phyloP scores from a whole-genome alignment of 129 eudicot genomes.

The Lactuca sativa region DNA sequence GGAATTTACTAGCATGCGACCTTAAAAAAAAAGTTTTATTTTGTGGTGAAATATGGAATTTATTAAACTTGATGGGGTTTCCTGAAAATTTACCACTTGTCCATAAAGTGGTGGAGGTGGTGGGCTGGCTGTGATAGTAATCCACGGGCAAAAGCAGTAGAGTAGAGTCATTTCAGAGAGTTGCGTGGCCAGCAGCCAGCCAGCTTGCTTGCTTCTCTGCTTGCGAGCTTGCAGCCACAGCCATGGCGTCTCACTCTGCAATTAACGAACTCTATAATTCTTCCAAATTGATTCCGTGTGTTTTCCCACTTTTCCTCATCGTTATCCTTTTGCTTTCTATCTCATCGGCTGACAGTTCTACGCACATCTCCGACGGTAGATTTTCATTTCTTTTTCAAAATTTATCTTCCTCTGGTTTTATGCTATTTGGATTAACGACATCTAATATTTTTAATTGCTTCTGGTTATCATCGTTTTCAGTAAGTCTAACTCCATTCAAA shows the following conservation, averaged over 20 bases:
- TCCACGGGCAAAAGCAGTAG: slow-evolving; percentile 5
- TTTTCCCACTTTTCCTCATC: slow-evolving; percentile 14
- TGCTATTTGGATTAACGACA: neutral
- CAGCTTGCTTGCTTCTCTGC: slow-evolving; percentile 28
- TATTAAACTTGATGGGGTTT: slow-evolving; percentile 8
- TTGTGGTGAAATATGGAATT: slow-evolving; percentile 1
- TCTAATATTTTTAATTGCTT: neutral
- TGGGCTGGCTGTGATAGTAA: slow-evolving; percentile 6
- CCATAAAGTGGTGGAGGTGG: slow-evolving; percentile 22
- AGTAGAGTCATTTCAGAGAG: slow-evolving; percentile 5
- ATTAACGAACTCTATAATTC: neutral
- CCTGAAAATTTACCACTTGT: neutral
- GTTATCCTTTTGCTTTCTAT: slow-evolving; percentile 14
- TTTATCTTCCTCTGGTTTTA: neutral
- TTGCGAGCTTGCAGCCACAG: slow-evolving; percentile 31
- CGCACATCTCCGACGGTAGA: slow-evolving; percentile 27
- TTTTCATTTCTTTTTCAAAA: neutral
- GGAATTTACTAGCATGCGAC: neutral
- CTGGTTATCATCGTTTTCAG: neutral
- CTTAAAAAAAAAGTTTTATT: neutral
- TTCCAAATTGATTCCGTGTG: neutral
- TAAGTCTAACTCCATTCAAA: neutral
- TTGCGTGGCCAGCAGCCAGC: slow-evolving; percentile 22
- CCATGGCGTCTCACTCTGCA: slow-evolving; percentile 22
- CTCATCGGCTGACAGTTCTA: slow-evolving; percentile 17